phyloP scores from a whole-genome alignment of 2,329 filamentous ascomycete genomes.

The Aspergillus pseudoglaucus region DNA sequence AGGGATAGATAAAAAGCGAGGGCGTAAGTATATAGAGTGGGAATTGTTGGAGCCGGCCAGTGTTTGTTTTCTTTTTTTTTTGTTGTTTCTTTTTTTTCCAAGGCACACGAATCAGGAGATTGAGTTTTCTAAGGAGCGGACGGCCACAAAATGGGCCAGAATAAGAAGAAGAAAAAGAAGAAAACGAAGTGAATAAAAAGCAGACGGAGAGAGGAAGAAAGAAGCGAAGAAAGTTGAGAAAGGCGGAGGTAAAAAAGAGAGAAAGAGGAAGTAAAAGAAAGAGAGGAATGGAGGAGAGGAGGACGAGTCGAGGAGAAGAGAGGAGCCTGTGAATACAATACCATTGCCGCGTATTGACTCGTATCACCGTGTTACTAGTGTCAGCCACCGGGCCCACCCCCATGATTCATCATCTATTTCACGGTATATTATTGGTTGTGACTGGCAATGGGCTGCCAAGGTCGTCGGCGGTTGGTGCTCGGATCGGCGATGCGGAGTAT shows the following conservation, averaged over 20 bases:
- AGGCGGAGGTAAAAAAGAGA: conserved; percentile 10
- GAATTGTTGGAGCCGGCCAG: conserved; percentile 6
- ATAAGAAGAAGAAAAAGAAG: conserved; percentile 5
- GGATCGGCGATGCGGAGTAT: too few relatives aligned
- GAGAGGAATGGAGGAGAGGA: conserved; percentile 2
- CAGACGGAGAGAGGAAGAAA: conserved; percentile 4
- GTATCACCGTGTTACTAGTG: neutral
- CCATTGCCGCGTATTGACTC: too few relatives aligned
- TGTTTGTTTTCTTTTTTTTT: conserved; percentile 3
- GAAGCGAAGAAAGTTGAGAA: conserved; percentile 6
- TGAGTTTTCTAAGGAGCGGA: conserved; percentile 29
- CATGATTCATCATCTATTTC: neutral
- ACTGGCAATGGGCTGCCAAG: too few relatives aligned
- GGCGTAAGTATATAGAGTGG: neutral
- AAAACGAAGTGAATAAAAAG: conserved; percentile 10
- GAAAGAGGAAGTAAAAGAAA: conserved; percentile 10
- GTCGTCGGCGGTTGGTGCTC: too few relatives aligned
- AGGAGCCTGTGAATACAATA: neutral
- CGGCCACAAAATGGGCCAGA: conserved; percentile 29
- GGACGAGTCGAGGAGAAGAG: neutral
- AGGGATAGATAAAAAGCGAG: neutral
- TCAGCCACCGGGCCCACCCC: neutral
- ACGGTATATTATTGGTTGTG: too few relatives aligned
- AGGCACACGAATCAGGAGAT: neutral
- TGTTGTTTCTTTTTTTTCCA: neutral